These are phyloP conservation scores for Penicillium odoratum DNA, from an alignment of 495 filamentous ascomycete species.

Conservation along the genomic window DNA sequence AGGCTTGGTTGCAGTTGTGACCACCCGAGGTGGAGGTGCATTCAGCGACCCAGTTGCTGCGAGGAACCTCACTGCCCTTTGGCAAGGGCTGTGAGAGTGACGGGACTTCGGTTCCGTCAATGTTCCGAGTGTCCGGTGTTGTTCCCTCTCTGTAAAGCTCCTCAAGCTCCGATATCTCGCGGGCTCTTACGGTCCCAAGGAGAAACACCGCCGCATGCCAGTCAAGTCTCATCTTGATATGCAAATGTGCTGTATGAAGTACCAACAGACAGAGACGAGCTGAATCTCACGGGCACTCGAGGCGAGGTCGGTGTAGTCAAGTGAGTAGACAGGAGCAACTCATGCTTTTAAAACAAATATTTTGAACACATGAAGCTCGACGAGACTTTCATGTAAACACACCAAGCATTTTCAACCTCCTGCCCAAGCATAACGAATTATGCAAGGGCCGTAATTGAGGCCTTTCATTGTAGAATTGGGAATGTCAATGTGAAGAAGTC, in stretches of 20 bases:
- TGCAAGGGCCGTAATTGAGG: background rate
- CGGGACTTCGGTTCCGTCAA: constrained; percentile 4
- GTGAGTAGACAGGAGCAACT: background rate
- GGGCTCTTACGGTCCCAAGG: background rate
- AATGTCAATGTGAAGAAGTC: background rate
- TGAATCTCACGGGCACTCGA: background rate
- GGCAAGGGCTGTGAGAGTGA: constrained; percentile 10
- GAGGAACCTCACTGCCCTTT: background rate
- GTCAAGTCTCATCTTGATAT: constrained; percentile 2
- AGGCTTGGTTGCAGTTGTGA: constrained; percentile 3
- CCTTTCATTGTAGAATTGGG: background rate
- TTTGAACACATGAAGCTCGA: background rate
- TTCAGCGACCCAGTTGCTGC: background rate
- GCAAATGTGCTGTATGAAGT: background rate
- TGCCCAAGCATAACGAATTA: background rate
- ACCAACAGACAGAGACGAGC: background rate
- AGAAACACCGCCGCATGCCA: background rate
- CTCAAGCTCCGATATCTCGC: constrained; percentile 2
- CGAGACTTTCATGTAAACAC: background rate
- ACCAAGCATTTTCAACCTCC: background rate
- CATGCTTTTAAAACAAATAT: background rate
- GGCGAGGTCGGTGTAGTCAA: background rate
- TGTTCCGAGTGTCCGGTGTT: constrained; percentile 2
- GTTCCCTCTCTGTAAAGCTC: constrained; percentile 4
- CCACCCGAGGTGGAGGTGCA: background rate